Evolutionary conservation across 441 rosid genomes (phyloP).

Genomic region (Geranium incanum): DNA sequence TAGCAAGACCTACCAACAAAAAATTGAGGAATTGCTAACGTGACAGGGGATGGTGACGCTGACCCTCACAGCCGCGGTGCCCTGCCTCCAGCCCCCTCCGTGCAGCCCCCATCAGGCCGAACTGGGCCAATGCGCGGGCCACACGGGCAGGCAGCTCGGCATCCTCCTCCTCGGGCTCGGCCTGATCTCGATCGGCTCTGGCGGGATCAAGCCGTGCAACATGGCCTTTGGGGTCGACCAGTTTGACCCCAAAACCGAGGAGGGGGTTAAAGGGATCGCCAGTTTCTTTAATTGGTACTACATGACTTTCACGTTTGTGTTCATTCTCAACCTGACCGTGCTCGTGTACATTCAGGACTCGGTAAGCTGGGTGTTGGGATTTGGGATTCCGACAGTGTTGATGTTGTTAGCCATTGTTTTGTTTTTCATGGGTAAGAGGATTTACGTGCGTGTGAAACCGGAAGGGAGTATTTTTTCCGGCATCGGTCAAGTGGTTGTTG

Average conservation of each 20-base stretch:
- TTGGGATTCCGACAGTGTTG: constrained; percentile 54
- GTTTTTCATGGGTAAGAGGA: constrained; percentile 43
- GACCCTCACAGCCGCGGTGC: constrained; percentile 66
- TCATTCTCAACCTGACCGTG: constrained; percentile 47
- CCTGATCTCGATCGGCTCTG: constrained; percentile 51
- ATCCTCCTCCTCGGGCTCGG: constrained; percentile 43
- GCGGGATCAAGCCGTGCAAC: constrained; percentile 73
- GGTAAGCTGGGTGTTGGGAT: constrained; percentile 66
- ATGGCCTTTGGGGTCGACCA: constrained; percentile 83
- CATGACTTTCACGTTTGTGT: constrained; percentile 48
- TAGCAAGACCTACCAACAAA: not conserved
- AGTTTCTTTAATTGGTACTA: constrained; percentile 65
- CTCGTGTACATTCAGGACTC: constrained; percentile 69
- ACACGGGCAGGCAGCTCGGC: constrained; percentile 33
- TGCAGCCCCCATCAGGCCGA: constrained; percentile 26
- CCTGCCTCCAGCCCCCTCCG: constrained; percentile 48
- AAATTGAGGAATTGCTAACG: not conserved
- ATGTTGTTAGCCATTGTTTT: constrained; percentile 45
- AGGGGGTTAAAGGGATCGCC: constrained; percentile 58
- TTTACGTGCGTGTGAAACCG: constrained; percentile 51
- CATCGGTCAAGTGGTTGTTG: constrained; percentile 43
- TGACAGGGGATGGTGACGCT: constrained; percentile 57
- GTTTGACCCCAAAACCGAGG: constrained; percentile 57
- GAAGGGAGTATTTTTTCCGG: constrained; percentile 55
- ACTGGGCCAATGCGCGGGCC: constrained; percentile 26